Percentiles rank a stretch among this genome's conserved stretches.
phyloP scores from a whole-genome alignment of 352 stramenopile species.

The Saprolegnia diclina region DNA sequence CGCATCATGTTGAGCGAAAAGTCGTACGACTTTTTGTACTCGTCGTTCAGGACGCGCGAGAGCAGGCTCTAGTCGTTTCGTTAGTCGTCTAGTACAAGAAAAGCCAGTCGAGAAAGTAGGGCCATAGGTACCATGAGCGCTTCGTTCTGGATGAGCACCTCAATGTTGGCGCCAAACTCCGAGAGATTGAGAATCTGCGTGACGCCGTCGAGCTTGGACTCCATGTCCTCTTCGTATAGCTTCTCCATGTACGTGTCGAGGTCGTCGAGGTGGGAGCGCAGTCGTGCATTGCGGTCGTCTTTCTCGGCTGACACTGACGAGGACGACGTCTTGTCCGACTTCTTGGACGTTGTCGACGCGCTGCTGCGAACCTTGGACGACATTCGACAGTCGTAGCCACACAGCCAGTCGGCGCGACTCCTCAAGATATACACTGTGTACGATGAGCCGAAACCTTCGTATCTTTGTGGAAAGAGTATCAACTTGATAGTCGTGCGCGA shows the following conservation, averaged over 20 bases:
- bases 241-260: constrained; percentile 93
- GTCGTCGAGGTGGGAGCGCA: constrained; percentile 46
- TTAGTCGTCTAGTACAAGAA: constrained; percentile 2
- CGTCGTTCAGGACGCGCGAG: constrained; percentile 90
- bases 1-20: constrained; percentile 93
- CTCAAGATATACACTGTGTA: too few species aligned
- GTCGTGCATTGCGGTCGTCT: background rate
- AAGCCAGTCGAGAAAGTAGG: too few species aligned
- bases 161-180: constrained; percentile 84
- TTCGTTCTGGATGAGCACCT: constrained; percentile 91
- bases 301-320: background rate
- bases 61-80: constrained; percentile 59
- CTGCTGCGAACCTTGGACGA: too few species aligned
- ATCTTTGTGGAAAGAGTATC: too few species aligned
- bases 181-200: constrained; percentile 90
- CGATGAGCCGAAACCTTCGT: too few species aligned
- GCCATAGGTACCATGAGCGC: constrained; percentile 88
- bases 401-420: too few species aligned
- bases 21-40: constrained; percentile 93
- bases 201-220: constrained; percentile 81
- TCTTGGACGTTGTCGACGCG: background rate
- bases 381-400: too few species aligned
- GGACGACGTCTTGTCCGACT: constrained; percentile 6
- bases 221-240: constrained; percentile 88
- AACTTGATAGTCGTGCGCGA: too few species aligned